Percentiles rank a stretch among this genome's conserved stretches.
Evolutionary conservation across 2,329 filamentous ascomycete species (phyloP).

Genomic region (Alternaria ventricosa): DNA sequence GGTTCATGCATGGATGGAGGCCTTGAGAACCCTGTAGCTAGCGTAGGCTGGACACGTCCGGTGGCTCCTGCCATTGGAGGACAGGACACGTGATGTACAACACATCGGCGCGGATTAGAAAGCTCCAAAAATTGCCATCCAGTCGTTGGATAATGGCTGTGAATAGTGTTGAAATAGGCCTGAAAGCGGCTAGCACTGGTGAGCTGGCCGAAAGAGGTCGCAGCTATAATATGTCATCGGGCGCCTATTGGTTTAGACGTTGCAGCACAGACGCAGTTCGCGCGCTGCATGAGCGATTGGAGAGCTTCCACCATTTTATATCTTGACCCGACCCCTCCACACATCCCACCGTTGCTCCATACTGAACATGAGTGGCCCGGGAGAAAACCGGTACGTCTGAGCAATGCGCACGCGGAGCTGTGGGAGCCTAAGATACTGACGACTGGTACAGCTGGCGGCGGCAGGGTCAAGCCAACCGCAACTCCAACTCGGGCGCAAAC

Average conservation of each 20-base stretch:
- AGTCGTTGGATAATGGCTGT: constrained; percentile 18
- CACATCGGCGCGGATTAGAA: constrained; percentile 20
- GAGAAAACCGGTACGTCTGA: constrained; percentile 44
- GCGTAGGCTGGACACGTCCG: constrained; percentile 1
- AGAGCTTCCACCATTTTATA: constrained; percentile 39
- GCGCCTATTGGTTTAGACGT: constrained; percentile 25
- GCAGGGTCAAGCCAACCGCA: constrained; percentile 42
- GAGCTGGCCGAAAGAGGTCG: constrained; percentile 23
- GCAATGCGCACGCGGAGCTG: background rate
- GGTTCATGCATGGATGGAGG: background rate
- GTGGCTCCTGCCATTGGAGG: constrained; percentile 13
- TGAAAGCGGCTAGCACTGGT: constrained; percentile 25
- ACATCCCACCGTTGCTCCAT: constrained; percentile 32
- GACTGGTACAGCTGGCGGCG: constrained; percentile 42
- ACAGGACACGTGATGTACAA: constrained; percentile 17
- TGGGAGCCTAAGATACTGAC: constrained; percentile 18
- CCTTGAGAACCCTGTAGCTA: constrained; percentile 12
- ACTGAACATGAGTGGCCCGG: constrained; percentile 47
- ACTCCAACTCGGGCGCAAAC: constrained; percentile 40
- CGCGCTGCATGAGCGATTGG: constrained; percentile 28
- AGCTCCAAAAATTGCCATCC: constrained; percentile 18
- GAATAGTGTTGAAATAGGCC: constrained; percentile 11
- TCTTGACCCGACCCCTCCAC: constrained; percentile 35
- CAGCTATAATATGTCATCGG: constrained; percentile 13
- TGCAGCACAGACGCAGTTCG: constrained; percentile 30